Conservation (phyloP, 257 asterid species). For the Jacaranda mimosifolia region DNA sequence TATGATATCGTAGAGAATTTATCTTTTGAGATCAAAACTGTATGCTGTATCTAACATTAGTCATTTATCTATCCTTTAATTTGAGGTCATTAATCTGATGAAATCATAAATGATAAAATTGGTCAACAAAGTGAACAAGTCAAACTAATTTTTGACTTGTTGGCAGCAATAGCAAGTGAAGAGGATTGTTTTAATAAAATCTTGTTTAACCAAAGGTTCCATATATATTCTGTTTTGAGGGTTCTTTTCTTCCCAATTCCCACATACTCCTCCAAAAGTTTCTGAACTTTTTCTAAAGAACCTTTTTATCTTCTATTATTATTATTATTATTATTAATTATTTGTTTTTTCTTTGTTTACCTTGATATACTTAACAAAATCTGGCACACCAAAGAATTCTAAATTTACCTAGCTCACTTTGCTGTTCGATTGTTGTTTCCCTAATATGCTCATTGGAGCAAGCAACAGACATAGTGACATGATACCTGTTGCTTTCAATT, state of each 20-base stretch:
- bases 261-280: neutral
- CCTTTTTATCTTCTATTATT: neutral
- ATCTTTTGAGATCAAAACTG: constrained; percentile 3
- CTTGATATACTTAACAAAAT: neutral
- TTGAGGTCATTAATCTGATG: constrained; percentile 3
- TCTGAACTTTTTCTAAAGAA: neutral
- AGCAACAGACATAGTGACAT: constrained; percentile 21
- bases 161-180: constrained; percentile 10
- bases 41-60: constrained; percentile 7
- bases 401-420: constrained; percentile 20
- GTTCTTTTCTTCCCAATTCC: neutral
- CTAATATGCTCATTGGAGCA: constrained; percentile 1
- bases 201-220: neutral
- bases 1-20: neutral
- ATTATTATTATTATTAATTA: neutral
- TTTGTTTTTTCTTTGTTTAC: neutral
- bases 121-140: neutral
- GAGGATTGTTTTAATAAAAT: neutral
- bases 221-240: neutral
- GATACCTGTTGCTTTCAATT: constrained; percentile 17
- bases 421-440: constrained; percentile 25
- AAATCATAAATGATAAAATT: constrained; percentile 12
- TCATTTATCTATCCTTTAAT: constrained; percentile 1
- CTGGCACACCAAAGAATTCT: constrained; percentile 14
- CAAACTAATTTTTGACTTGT: constrained; percentile 20